Conservation (phyloP, 2,329 filamentous ascomycete genomes). For the Amesomyces nigricolor region DNA sequence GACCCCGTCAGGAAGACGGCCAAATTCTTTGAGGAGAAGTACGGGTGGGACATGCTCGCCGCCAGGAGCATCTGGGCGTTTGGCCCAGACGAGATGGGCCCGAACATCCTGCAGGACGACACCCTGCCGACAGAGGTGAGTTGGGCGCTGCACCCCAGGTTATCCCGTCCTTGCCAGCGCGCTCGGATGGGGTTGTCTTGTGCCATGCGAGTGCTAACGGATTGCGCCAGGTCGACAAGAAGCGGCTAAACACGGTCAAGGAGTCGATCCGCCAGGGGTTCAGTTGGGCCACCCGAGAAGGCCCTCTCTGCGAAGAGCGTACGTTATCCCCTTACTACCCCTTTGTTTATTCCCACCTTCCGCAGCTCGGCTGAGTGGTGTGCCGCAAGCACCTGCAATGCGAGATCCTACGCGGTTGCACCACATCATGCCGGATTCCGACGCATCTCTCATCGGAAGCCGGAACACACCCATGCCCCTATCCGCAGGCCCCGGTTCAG, state of each 20-base stretch:
- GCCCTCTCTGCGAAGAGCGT: slow-evolving; percentile 96
- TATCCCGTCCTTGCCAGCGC: slow-evolving; percentile 12
- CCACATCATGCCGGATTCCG: not conserved
- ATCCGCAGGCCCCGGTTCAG: not conserved
- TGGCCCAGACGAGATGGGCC: slow-evolving; percentile 87
- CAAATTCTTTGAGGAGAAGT: slow-evolving; percentile 95
- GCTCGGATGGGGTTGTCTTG: slow-evolving; percentile 16
- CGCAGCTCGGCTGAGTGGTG: slow-evolving; percentile 6
- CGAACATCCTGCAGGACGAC: slow-evolving; percentile 95
- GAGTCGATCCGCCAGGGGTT: slow-evolving; percentile 95
- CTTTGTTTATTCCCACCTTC: not conserved
- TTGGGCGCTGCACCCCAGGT: slow-evolving; percentile 21
- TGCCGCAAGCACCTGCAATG: slow-evolving; percentile 6
- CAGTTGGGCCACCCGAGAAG: slow-evolving; percentile 92
- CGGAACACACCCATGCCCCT: too few relatives aligned
- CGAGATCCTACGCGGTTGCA: not conserved
- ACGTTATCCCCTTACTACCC: slow-evolving; percentile 38
- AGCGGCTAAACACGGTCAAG: slow-evolving; percentile 76
- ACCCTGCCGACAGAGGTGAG: slow-evolving; percentile 80
- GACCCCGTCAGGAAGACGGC: slow-evolving; percentile 90
- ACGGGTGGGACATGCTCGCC: slow-evolving; percentile 93
- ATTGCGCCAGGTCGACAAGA: slow-evolving; percentile 70
- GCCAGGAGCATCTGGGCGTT: slow-evolving; percentile 98
- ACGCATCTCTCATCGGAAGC: not conserved
- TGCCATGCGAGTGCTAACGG: slow-evolving; percentile 13